Conservation (phyloP, 768 basidiomycete species). For the Russula compacta region DNA sequence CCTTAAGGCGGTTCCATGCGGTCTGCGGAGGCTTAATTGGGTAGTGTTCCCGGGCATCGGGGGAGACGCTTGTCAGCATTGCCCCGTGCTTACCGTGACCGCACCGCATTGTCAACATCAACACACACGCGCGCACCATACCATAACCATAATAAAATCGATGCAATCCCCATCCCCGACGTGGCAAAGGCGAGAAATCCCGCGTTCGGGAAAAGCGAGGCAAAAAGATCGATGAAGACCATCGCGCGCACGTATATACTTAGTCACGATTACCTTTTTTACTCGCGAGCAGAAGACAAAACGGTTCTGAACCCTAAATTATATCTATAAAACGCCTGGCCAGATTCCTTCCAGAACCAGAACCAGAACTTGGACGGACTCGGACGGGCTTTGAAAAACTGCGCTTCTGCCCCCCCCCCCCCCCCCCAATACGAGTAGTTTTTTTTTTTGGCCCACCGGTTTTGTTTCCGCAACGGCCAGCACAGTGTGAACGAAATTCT, state of each 20-base stretch:
- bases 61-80: background rate
- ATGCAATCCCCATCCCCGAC: background rate
- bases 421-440: background rate
- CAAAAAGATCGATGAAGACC: background rate
- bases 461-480: background rate
- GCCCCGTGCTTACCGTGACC: background rate
- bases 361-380: background rate
- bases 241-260: background rate
- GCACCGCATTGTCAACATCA: background rate
- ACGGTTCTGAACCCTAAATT: slow-evolving; percentile 1
- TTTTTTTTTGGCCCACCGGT: background rate
- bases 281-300: background rate
- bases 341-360: background rate
- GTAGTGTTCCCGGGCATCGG: background rate
- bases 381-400: background rate
- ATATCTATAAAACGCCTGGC: background rate
- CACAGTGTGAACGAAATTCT: background rate
- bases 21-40: background rate
- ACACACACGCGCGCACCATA: background rate
- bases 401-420: no score
- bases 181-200: slow-evolving; percentile 2
- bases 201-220: background rate
- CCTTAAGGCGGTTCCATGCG: background rate
- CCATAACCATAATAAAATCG: no score
- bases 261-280: slow-evolving; percentile 7